These are phyloP conservation scores for Teratosphaeria gauchensis DNA, from an alignment of 2,329 filamentous ascomycete genomes.

Conservation along the genomic window DNA sequence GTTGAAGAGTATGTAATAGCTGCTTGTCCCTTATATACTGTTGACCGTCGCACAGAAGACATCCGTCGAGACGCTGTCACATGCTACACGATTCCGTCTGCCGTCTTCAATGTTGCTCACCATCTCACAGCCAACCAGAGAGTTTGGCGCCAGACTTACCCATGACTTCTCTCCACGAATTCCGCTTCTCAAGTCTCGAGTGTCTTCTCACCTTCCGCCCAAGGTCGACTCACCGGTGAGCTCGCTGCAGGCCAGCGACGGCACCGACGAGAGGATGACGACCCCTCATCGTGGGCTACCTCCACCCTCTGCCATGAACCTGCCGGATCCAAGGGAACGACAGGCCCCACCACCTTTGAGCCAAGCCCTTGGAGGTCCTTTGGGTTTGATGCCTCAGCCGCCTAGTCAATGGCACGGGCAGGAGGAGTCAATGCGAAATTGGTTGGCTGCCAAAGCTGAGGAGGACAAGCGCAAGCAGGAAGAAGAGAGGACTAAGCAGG, in stretches of 20 bases:
- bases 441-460: constrained; percentile 41
- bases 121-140: constrained; percentile 37
- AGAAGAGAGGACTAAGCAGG: constrained; percentile 44
- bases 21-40: constrained; percentile 1
- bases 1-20: constrained; percentile 2
- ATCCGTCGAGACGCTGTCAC: constrained; percentile 4
- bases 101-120: constrained; percentile 40
- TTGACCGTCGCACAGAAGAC: constrained; percentile 1
- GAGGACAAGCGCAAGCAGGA: constrained; percentile 46
- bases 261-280: constrained; percentile 31
- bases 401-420: constrained; percentile 40
- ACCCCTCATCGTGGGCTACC: constrained; percentile 45
- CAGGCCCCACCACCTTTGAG: constrained; percentile 19
- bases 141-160: constrained; percentile 36
- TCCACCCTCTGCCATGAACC: constrained; percentile 42
- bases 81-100: constrained; percentile 10
- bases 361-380: constrained; percentile 22
- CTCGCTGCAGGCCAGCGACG: constrained; percentile 33
- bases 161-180: constrained; percentile 40
- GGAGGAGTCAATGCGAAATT: constrained; percentile 44
- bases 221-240: constrained; percentile 30
- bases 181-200: constrained; percentile 28
- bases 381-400: constrained; percentile 32
- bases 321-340: constrained; percentile 38
- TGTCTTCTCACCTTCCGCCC: constrained; percentile 32